Evolutionary conservation across 805 yeast species (phyloP).

Genomic region (Candida boidinii): DNA sequence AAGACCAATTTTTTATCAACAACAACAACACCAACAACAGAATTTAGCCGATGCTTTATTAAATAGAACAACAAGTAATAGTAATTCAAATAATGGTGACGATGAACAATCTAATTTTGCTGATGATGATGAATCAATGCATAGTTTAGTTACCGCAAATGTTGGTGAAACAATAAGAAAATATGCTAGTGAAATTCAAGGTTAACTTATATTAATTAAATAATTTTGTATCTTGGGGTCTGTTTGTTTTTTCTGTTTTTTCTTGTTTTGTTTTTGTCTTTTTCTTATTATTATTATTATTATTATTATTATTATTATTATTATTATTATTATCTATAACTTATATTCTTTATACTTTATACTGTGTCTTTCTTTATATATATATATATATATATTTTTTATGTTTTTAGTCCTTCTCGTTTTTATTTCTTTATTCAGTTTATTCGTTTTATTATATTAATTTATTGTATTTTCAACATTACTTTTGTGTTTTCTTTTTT

Average conservation of each 20-base stretch:
- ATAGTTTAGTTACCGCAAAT: constrained; percentile 22
- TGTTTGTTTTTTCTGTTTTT: background rate
- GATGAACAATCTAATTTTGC: too few relatives aligned
- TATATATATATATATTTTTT: constrained; percentile 1
- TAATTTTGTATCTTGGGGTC: constrained; percentile 7
- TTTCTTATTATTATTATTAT: background rate
- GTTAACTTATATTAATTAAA: constrained; percentile 3
- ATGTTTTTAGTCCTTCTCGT: too few relatives aligned
- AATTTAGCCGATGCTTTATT: too few relatives aligned
- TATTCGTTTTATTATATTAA: too few relatives aligned
- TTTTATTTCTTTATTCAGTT: too few relatives aligned
- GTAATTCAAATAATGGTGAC: background rate
- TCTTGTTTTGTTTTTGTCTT: background rate
- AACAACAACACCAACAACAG: too few relatives aligned
- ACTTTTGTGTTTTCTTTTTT: too few relatives aligned
- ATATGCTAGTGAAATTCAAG: constrained; percentile 20
- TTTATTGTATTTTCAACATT: too few relatives aligned
- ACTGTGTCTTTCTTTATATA: background rate
- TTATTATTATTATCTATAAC: too few relatives aligned
- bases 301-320: background rate
- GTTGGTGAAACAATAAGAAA: constrained; percentile 25
- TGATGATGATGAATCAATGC: constrained; percentile 16
- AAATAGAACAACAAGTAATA: background rate
- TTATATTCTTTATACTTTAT: background rate
- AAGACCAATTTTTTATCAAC: too few relatives aligned